A percentile compares a stretch with the other conserved stretches of the same genome.
These are phyloP conservation scores for Lactarius sp. DNA, from an alignment of 768 basidiomycete species.

Conservation along the genomic window DNA sequence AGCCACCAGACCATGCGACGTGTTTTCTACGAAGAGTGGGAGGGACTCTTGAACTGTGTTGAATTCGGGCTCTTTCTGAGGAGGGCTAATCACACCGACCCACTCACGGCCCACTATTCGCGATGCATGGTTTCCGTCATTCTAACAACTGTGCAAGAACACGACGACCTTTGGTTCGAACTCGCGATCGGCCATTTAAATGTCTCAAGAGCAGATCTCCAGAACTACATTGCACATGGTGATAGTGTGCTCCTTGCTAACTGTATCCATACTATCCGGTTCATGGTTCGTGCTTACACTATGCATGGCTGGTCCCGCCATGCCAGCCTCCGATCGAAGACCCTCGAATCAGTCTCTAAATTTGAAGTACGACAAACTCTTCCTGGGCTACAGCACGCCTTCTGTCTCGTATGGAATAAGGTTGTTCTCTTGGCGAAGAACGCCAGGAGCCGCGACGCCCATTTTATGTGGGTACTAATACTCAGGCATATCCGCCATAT, in stretches of 20 bases:
- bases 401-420: no score
- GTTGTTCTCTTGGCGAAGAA: no score
- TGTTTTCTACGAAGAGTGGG: constrained; percentile 5
- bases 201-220: neutral
- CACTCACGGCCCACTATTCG: neutral
- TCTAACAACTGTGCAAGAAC: neutral
- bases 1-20: neutral
- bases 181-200: constrained; percentile 3
- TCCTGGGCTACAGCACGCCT: no score
- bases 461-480: no score
- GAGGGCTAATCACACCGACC: neutral
- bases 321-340: no score
- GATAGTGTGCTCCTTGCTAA: constrained; percentile 5
- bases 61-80: constrained; percentile 5
- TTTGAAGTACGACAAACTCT: no score
- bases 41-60: constrained; percentile 3
- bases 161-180: neutral
- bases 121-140: neutral
- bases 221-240: neutral
- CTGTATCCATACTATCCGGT: neutral
- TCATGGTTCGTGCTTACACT: no score
- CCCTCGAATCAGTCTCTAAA: no score
- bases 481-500: no score
- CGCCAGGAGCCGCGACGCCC: no score
- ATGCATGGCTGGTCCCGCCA: no score